Evolutionary conservation across 75 land plant species (phyloP).

Genomic region (Chamaecyparis obtusa): DNA sequence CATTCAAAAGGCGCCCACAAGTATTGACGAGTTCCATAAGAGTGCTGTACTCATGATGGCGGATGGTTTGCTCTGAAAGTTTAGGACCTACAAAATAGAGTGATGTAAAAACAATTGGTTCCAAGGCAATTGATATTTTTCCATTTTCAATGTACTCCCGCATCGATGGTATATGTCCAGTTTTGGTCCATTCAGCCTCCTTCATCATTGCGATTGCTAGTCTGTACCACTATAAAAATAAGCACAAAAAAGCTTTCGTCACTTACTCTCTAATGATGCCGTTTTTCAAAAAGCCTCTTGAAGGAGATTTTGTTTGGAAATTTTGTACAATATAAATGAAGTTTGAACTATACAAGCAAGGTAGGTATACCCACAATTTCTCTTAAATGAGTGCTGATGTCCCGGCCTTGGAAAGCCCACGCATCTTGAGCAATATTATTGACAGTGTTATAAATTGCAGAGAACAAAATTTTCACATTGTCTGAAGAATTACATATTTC

Average conservation of each 20-base stretch:
- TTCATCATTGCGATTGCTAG: slow-evolving; percentile 47
- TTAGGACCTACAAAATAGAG: slow-evolving; percentile 68
- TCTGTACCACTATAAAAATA: slow-evolving; percentile 62
- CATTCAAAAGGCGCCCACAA: slow-evolving; percentile 79
- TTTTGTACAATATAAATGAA: too few species aligned
- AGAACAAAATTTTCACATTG: slow-evolving; percentile 52
- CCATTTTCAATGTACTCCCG: slow-evolving; percentile 69
- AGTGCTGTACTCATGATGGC: slow-evolving; percentile 32
- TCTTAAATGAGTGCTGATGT: slow-evolving; percentile 42
- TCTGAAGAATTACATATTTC: slow-evolving; percentile 34
- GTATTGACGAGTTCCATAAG: slow-evolving; percentile 57
- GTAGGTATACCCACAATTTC: slow-evolving; percentile 52
- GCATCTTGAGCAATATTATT: slow-evolving; percentile 52
- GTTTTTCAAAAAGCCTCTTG: background rate
- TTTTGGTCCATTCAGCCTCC: slow-evolving; percentile 61
- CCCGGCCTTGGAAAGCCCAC: slow-evolving; percentile 49
- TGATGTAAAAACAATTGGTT: slow-evolving; percentile 70
- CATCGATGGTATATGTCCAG: slow-evolving; percentile 44
- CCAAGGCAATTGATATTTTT: slow-evolving; percentile 71
- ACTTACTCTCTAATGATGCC: too few species aligned
- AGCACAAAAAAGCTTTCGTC: background rate
- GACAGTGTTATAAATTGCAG: slow-evolving; percentile 60
- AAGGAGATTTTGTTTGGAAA: too few species aligned
- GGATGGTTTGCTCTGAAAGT: slow-evolving; percentile 44
- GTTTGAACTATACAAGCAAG: background rate